phyloP scores from a whole-genome alignment of 1,139 yeast genomes.

The Magnusiomyces ingens region DNA sequence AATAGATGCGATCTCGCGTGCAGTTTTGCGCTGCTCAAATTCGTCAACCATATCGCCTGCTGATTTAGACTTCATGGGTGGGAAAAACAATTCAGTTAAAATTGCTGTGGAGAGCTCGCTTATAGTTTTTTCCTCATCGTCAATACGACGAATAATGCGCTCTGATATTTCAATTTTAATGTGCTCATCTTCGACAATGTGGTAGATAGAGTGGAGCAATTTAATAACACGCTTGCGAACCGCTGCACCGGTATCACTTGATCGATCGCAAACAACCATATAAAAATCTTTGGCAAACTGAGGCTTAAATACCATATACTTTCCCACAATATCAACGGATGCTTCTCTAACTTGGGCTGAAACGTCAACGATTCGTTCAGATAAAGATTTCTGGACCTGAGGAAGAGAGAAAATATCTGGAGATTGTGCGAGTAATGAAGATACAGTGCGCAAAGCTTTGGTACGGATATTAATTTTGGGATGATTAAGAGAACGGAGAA shows the following conservation, averaged over 20 bases:
- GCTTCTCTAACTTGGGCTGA: constrained; percentile 76
- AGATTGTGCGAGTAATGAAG: constrained; percentile 46
- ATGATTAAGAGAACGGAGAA: constrained; percentile 46
- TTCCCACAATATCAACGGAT: constrained; percentile 58
- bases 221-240: constrained; percentile 60
- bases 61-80: constrained; percentile 17
- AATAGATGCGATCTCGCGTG: constrained; percentile 6
- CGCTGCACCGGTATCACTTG: constrained; percentile 53
- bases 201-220: constrained; percentile 46
- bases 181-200: constrained; percentile 28
- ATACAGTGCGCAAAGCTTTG: constrained; percentile 55
- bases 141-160: constrained; percentile 47
- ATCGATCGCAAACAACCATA: constrained; percentile 43
- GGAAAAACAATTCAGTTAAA: constrained; percentile 45
- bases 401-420: constrained; percentile 44
- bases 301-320: constrained; percentile 43
- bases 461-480: constrained; percentile 55
- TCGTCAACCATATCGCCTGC: constrained; percentile 12
- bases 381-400: constrained; percentile 47
- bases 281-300: constrained; percentile 44
- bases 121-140: constrained; percentile 64
- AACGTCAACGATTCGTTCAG: constrained; percentile 47
- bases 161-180: constrained; percentile 44
- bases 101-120: constrained; percentile 40
- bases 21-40: constrained; percentile 6